Percentiles rank a stretch among this genome's conserved stretches.
phyloP scores from a whole-genome alignment of 371 early-diverging fungal species.

The Cladochytrium tenue region DNA sequence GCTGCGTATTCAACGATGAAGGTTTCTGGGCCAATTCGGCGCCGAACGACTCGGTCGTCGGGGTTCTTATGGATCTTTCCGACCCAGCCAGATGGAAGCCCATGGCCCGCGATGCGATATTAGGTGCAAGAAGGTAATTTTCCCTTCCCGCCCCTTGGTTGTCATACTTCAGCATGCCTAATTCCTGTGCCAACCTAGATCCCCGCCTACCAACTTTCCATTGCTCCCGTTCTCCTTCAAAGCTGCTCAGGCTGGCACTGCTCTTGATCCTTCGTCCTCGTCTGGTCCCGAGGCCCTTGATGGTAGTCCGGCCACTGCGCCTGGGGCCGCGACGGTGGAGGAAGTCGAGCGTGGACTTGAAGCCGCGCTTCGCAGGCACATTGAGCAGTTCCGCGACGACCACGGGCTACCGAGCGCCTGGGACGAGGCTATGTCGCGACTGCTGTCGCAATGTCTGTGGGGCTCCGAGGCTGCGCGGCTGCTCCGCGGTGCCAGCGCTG shows the following conservation, averaged over 20 bases:
- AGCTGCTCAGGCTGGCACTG: not conserved
- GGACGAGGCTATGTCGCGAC: conserved; percentile 27
- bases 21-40: conserved; percentile 38
- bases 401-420: conserved; percentile 24
- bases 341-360: conserved; percentile 30
- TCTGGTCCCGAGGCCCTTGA: too few species aligned
- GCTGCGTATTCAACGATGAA: conserved; percentile 39
- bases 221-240: conserved; percentile 5
- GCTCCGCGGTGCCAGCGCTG: not conserved
- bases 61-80: conserved; percentile 17
- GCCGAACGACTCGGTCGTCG: conserved; percentile 19
- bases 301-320: not conserved
- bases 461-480: conserved; percentile 30
- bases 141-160: not conserved
- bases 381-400: conserved; percentile 31
- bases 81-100: conserved; percentile 34
- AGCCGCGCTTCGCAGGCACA: conserved; percentile 15
- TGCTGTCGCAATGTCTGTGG: conserved; percentile 34
- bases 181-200: not conserved
- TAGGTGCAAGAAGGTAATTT: conserved; percentile 21
- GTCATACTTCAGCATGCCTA: not conserved
- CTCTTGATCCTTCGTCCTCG: too few species aligned
- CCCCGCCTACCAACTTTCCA: conserved; percentile 13
- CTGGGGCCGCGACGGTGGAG: not conserved
- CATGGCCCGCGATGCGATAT: conserved; percentile 25